Base-by-base conservation (phyloP, 495 filamentous ascomycete species). In the Penicillium silybi region DNA sequence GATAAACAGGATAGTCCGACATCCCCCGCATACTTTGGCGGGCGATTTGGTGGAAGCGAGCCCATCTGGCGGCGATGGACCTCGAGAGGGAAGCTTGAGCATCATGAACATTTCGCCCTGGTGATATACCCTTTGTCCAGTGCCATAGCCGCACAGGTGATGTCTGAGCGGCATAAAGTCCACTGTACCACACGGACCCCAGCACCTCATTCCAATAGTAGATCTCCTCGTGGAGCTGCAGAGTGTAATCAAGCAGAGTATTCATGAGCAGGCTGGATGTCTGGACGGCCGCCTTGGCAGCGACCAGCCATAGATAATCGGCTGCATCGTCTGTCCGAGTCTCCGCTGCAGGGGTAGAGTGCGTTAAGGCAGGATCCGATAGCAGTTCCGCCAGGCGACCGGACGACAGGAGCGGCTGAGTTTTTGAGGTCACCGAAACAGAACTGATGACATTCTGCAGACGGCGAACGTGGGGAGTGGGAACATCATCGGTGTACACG, bases 131-230 rank as follows among this genome's bases (percentile, higher is more conserved):
- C 58, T 70, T 80, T 4, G 76, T 64, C 81, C 82, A 89, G 5
- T 68, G 64, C 80, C 84, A 91, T 19, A 93, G 59, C 23, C 85
- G 78, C 8, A 81, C 57, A 0, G 93, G 93, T 1, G 84, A 87
- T 2, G 85, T 95, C 62, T 98, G 93, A 7, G 93, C 66, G 0
- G 85, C 82, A 64, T 96, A 96, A 1, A 95, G 54, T 18, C 81
- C 83, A 46, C 84, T 88, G 56, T 83, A 84, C 48, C 80, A 74
- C 34, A 85, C 80, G 11, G 88, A 92, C 1, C 80, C 78, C 38
- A 93, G 68, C 1, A 96, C 78, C 48, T 90, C 83, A 52, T 95
- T 87, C 93, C 93, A 98, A 62, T 97, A 97, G 70, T 82, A 86
- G 34, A 95, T 85, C 60, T 97, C 89, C 38, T 93, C 84, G 47